Percentiles rank a stretch among this genome's conserved stretches.
Evolutionary conservation across 2,329 filamentous ascomycete species (phyloP).

Genomic region (Neocatenulostroma microsporum): DNA sequence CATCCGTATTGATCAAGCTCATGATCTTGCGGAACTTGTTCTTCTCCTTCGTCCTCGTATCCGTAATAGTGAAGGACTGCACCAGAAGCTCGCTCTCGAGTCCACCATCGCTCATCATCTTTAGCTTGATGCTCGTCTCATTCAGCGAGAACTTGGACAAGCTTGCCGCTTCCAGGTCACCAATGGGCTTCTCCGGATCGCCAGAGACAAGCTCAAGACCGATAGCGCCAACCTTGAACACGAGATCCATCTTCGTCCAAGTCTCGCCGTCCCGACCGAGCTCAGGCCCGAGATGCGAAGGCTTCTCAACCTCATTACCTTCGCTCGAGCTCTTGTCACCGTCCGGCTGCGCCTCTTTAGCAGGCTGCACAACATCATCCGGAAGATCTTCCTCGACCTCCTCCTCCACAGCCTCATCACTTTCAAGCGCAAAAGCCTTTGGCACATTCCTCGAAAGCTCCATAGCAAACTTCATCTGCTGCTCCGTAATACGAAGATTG

Average conservation of each 20-base stretch:
- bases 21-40: constrained; percentile 99
- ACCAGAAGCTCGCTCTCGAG: constrained; percentile 90
- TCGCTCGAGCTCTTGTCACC: constrained; percentile 18
- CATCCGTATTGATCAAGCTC: constrained; percentile 89
- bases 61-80: constrained; percentile 87
- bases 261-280: constrained; percentile 59
- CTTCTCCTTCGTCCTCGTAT: constrained; percentile 77
- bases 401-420: constrained; percentile 59
- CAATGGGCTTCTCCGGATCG: constrained; percentile 67
- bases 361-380: constrained; percentile 43
- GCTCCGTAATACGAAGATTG: constrained; percentile 81
- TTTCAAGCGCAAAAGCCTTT: constrained; percentile 70
- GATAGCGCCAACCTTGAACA: constrained; percentile 82
- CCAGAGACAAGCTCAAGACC: constrained; percentile 81
- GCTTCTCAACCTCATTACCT: constrained; percentile 19
- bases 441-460: constrained; percentile 84
- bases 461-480: constrained; percentile 81
- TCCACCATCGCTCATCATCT: constrained; percentile 86
- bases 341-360: constrained; percentile 42
- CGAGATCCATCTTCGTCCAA: constrained; percentile 89
- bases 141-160: constrained; percentile 92
- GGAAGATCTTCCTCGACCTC: constrained; percentile 69
- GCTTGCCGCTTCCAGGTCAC: constrained; percentile 67
- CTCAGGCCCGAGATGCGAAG: constrained; percentile 49
- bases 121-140: constrained; percentile 81